phyloP scores from a whole-genome alignment of 2,329 filamentous ascomycete species.

The Cladosporium sp. region DNA sequence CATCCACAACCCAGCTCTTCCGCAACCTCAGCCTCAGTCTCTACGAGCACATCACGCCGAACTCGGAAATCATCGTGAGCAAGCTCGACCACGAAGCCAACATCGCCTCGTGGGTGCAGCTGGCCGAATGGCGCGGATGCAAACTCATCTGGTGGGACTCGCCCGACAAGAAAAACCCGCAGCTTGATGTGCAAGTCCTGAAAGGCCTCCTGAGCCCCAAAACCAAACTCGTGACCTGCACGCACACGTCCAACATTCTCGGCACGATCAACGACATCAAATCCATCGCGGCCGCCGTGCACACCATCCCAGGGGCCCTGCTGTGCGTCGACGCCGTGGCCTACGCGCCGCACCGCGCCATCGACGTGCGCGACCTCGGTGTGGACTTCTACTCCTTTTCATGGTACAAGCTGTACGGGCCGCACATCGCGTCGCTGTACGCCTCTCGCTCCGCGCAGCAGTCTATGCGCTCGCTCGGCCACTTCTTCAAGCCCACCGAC shows the following conservation, averaged over 20 bases:
- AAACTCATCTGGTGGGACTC: slow-evolving; percentile 65
- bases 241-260: slow-evolving; percentile 70
- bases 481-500: slow-evolving; percentile 60
- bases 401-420: slow-evolving; percentile 82
- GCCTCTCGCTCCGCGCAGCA: slow-evolving; percentile 55
- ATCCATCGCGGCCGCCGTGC: slow-evolving; percentile 52
- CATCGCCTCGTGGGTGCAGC: slow-evolving; percentile 66
- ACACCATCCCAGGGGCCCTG: slow-evolving; percentile 51
- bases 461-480: slow-evolving; percentile 54
- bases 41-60: slow-evolving; percentile 54
- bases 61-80: slow-evolving; percentile 60
- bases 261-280: slow-evolving; percentile 65
- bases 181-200: slow-evolving; percentile 56
- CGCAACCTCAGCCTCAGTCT: slow-evolving; percentile 61
- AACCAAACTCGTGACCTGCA: slow-evolving; percentile 68
- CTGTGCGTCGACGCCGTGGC: slow-evolving; percentile 73
- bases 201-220: slow-evolving; percentile 55
- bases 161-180: slow-evolving; percentile 48
- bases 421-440: slow-evolving; percentile 69
- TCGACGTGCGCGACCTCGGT: slow-evolving; percentile 65
- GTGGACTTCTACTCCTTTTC: slow-evolving; percentile 75
- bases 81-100: slow-evolving; percentile 75
- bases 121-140: slow-evolving; percentile 59
- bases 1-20: slow-evolving; percentile 72
- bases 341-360: slow-evolving; percentile 66